A percentile compares a stretch with the other conserved stretches of the same genome.
These are phyloP conservation scores for Hypomyces perniciosus DNA, from an alignment of 2,329 filamentous ascomycete species.

Conservation along the genomic window DNA sequence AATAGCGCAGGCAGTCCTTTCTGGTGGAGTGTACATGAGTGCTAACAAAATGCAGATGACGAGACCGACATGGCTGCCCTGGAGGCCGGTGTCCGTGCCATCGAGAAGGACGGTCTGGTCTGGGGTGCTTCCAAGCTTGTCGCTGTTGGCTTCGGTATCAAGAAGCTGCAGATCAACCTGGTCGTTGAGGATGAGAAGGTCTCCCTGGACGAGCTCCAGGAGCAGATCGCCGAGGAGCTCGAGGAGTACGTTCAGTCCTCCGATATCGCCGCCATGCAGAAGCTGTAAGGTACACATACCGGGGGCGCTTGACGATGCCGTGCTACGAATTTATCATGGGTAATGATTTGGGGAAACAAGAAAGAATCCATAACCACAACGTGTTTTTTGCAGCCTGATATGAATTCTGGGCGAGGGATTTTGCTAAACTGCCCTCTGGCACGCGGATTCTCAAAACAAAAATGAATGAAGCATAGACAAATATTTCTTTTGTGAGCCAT, in stretches of 20 bases:
- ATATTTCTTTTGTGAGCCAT: not conserved
- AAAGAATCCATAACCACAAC: conserved; percentile 8
- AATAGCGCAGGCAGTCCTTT: not conserved
- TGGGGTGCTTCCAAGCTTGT: conserved; percentile 93
- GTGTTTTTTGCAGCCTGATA: conserved; percentile 7
- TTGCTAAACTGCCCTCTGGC: conserved; percentile 8
- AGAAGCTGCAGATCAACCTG: conserved; percentile 98
- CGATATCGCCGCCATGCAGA: conserved; percentile 87
- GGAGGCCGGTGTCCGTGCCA: conserved; percentile 71
- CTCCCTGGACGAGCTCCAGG: conserved; percentile 78
- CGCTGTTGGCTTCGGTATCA: conserved; percentile 92
- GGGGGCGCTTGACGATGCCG: conserved; percentile 2
- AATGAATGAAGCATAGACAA: conserved; percentile 13
- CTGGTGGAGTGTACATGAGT: too few relatives aligned
- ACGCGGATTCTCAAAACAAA: conserved; percentile 12
- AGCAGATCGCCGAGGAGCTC: conserved; percentile 64
- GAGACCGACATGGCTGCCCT: conserved; percentile 87
- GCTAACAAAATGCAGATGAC: conserved; percentile 54
- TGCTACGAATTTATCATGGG: conserved; percentile 13
- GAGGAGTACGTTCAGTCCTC: conserved; percentile 97
- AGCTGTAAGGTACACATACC: conserved; percentile 57
- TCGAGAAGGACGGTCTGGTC: conserved; percentile 88
- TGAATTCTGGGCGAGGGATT: conserved; percentile 10
- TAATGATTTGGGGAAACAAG: conserved; percentile 7
- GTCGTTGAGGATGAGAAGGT: conserved; percentile 97